phyloP scores from a whole-genome alignment of 1,284 basidiomycete genomes.

The Ustilago sp. region DNA sequence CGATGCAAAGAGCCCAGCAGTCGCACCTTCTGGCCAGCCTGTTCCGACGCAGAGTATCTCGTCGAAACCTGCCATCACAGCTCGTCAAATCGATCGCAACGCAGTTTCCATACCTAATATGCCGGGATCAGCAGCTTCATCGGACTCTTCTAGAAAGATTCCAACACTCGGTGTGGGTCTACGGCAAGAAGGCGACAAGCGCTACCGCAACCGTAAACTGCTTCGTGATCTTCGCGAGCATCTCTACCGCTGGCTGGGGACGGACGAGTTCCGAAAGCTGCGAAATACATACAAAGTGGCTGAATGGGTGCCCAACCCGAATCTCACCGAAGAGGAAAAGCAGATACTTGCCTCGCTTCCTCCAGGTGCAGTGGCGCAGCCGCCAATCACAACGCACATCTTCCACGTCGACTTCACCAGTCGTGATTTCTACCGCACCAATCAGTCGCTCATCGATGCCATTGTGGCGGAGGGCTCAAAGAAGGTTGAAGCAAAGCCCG shows the following conservation, averaged over 20 bases:
- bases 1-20: background rate
- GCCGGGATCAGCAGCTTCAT: slow-evolving; percentile 15
- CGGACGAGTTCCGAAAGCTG: slow-evolving; percentile 57
- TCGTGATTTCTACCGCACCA: slow-evolving; percentile 54
- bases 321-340: slow-evolving; percentile 45
- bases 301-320: slow-evolving; percentile 53
- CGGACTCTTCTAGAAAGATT: slow-evolving; percentile 34
- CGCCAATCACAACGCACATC: slow-evolving; percentile 52
- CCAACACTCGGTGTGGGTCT: slow-evolving; percentile 51
- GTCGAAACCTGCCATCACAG: slow-evolving; percentile 1
- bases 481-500: slow-evolving; percentile 52
- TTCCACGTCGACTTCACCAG: slow-evolving; percentile 55
- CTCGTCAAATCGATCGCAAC: slow-evolving; percentile 11
- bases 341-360: slow-evolving; percentile 42
- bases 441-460: slow-evolving; percentile 53
- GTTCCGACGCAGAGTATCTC: slow-evolving; percentile 8
- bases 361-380: slow-evolving; percentile 39
- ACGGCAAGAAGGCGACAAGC: slow-evolving; percentile 53
- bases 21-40: slow-evolving; percentile 5
- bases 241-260: slow-evolving; percentile 57
- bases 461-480: slow-evolving; percentile 44
- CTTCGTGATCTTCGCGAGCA: slow-evolving; percentile 54
- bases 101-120: slow-evolving; percentile 12
- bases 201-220: slow-evolving; percentile 57
- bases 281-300: slow-evolving; percentile 51